Evolutionary conservation across 1,139 yeast species (phyloP), one percentile per base, ranked within the genome.

Genomic region (Protomyces pachydermus): DNA sequence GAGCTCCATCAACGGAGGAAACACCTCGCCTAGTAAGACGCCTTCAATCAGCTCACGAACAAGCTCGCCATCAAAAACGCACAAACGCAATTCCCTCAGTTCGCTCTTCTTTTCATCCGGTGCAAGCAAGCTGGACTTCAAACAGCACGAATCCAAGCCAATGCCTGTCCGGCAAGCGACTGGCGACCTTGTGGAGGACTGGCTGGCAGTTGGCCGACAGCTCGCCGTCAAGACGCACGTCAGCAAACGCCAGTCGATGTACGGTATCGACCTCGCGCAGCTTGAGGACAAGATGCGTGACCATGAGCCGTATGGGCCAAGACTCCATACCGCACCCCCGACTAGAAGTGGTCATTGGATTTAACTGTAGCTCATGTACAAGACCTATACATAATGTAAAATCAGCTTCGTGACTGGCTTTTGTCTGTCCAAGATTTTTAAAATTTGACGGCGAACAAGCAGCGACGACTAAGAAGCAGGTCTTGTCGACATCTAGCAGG

Each of bases 121-220:
- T 9, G 48, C 23, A 10, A 10, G 25, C 48, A 42, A 42, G 48
- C 23, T 42, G 12, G 48, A 42, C 18, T 42, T 42, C 25, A 16
- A 18, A 10, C 48, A 42, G 25, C 18, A 42, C 48, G 48, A 42
- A 23, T 18, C 48, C 23, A 50, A 12, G 16, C 23, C 50, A 12
- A 10, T 35, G 14, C 52, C 53, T 35, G 51, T 32, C 14, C n/a
- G 56, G 18, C 28, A 50, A 28, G 16, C 56, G 3, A 37, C 45
- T 35, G 56, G 52, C n/a, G 46, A 50, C 12, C 38, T 58, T 12
- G 52, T 58, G 25, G 62, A 58, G 42, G 62, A 58, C 12, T 58
- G 62, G 62, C 28, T 58, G 18, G 51, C 39, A 23, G 38, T 57
- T 14, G 61, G 61, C 5, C 12, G 48, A 18, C 48, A 42, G 25